These are phyloP conservation scores for Brachypodium distachyon DNA, from an alignment of 202 grass and related monocot genomes.

Conservation along the genomic window DNA sequence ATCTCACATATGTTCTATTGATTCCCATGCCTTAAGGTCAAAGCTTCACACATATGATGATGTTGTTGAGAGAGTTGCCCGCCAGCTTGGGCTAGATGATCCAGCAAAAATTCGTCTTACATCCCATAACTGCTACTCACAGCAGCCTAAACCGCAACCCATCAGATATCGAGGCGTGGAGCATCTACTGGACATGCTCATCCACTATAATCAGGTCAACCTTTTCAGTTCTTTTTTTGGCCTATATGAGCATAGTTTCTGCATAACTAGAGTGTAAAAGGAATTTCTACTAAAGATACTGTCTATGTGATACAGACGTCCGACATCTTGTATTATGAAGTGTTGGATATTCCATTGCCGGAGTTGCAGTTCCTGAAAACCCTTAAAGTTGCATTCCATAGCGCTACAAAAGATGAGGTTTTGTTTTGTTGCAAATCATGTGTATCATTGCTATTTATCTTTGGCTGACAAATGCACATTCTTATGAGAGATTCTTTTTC, in stretches of 20 bases:
- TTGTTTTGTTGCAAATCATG: conserved; percentile 10
- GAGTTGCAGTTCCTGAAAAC: conserved; percentile 71
- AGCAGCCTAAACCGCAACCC: conserved; percentile 76
- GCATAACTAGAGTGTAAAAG: not conserved
- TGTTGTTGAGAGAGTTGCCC: conserved; percentile 72
- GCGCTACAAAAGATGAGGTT: conserved; percentile 82
- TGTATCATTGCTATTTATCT: not conserved
- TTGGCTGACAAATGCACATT: conserved; percentile 4
- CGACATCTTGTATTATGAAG: conserved; percentile 83
- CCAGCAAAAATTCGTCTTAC: conserved; percentile 78
- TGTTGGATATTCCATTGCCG: conserved; percentile 74
- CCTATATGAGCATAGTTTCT: conserved; percentile 11
- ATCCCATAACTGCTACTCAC: conserved; percentile 68
- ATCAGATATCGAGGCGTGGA: conserved; percentile 69
- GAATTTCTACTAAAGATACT: conserved; percentile 5
- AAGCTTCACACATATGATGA: conserved; percentile 79
- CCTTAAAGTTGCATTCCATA: conserved; percentile 83
- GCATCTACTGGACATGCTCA: conserved; percentile 68
- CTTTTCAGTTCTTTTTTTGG: not conserved
- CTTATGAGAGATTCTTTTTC: conserved; percentile 9
- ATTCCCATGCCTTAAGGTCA: conserved; percentile 31
- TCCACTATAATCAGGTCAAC: conserved; percentile 81
- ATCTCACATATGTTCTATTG: conserved; percentile 10
- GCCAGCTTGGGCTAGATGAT: conserved; percentile 55
- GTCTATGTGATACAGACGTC: conserved; percentile 37